Evolutionary conservation across 352 stramenopile species (phyloP), one percentile per base, ranked within the genome.

Genomic region (Aphanomyces stellatus): DNA sequence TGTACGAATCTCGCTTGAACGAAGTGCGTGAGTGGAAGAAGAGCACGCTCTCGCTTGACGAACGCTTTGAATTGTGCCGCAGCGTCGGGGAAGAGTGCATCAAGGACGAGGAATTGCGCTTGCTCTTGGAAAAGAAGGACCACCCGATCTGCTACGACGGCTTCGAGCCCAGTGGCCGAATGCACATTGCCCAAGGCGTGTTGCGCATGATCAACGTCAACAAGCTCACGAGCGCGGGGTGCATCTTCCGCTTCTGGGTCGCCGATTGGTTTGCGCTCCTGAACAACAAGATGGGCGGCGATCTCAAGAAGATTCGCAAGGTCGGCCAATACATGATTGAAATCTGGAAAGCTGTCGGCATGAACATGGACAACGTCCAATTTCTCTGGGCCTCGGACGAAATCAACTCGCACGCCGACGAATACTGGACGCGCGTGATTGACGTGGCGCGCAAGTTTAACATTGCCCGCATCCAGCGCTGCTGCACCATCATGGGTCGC

Each of bases 231-330:
- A 85, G 77, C 13, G 74, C 87, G 4, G 97, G 96, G 30, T 92
- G 93, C 27, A 95, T 97, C 8, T 99, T 99, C 76, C 95, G 97
- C 72, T 99, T 99, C 77, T 99, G 97, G 97, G 96, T 99, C 30
- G 97, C 97, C n/a, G 97, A 99, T 76, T 99, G 97, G 97, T 99
- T 99, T 76, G 97, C 97, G 17, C 93, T 99, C 71, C 93, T 99
- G 71, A 99, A 99, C 78, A 98, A 98, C 78, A 99, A 99, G 80
- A 99, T 99, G 95, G 96, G 94, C 59, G 96, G 96, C 35, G 96
- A 99, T 74, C 76, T 99, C 27, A 84, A 95, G 48, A 99, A 99
- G 80, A 99, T 99, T 74, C 88, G 88, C 37, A 89, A 85, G 17
- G 93, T 98, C 41, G 93, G 93, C 51, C 76, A 92, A 62, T 99